A percentile compares a stretch with the other conserved stretches of the same genome.
Conservation (phyloP, 768 basidiomycete species). For the Podaxis rugospora region DNA sequence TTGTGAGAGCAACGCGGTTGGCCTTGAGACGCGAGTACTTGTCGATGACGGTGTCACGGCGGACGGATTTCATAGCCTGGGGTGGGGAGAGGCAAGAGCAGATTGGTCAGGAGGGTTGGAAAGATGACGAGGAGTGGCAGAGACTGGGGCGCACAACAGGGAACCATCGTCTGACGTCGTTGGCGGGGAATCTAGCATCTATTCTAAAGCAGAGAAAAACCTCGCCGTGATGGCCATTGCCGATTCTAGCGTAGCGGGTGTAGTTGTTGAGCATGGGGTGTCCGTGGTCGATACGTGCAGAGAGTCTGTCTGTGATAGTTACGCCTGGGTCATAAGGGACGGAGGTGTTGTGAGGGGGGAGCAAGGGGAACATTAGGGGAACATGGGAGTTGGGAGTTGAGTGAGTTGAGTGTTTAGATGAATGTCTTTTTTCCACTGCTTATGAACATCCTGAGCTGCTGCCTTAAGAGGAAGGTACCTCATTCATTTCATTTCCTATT, state of each 20-base stretch:
- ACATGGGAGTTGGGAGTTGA: constrained; percentile 14
- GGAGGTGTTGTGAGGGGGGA: constrained; percentile 14
- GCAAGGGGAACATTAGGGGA: constrained; percentile 21
- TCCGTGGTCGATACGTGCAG: constrained; percentile 34
- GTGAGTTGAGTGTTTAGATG: constrained; percentile 9
- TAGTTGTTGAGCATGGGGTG: constrained; percentile 80
- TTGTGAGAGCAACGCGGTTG: constrained; percentile 35
- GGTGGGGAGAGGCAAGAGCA: background rate
- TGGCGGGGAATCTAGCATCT: constrained; percentile 38
- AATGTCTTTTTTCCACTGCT: constrained; percentile 14
- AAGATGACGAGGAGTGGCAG: background rate
- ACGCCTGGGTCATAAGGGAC: constrained; percentile 34
- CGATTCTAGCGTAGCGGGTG: constrained; percentile 68
- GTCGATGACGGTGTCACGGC: constrained; percentile 65
- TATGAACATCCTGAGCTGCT: constrained; percentile 30
- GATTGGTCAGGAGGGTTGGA: background rate
- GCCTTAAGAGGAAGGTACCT: constrained; percentile 27
- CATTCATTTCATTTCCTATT: constrained; percentile 9
- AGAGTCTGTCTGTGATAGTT: constrained; percentile 47
- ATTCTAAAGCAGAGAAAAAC: constrained; percentile 65
- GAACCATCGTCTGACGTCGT: constrained; percentile 40
- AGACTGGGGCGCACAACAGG: constrained; percentile 30
- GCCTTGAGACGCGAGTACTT: constrained; percentile 33
- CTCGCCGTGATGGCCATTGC: constrained; percentile 87
- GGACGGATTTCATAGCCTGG: constrained; percentile 79